phyloP scores from a whole-genome alignment of 805 yeast genomes.

The Hanseniaspora jakobsenii region DNA sequence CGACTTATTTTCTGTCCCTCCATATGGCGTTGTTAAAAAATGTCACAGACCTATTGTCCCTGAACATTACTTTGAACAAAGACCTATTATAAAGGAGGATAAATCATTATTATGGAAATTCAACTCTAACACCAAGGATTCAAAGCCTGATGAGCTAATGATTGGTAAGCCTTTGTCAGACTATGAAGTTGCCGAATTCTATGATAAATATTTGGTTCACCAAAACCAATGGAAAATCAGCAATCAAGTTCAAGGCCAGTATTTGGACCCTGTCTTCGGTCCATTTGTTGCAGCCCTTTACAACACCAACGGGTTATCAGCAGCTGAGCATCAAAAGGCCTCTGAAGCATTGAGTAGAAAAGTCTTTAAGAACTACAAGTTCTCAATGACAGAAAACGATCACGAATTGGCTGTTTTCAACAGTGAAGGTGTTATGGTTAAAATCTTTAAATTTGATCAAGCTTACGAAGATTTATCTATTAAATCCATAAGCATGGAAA shows the following conservation, averaged over 20 bases:
- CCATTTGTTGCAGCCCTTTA: neutral
- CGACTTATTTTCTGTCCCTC: slow-evolving; percentile 1
- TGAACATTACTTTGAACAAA: too few relatives aligned
- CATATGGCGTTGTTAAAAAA: too few relatives aligned
- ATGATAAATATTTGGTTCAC: neutral
- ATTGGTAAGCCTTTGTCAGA: neutral
- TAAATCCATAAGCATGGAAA: slow-evolving; percentile 9
- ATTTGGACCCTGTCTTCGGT: slow-evolving; percentile 1
- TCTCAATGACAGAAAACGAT: slow-evolving; percentile 6
- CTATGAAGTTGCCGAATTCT: neutral
- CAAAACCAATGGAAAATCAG: neutral
- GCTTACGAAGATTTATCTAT: slow-evolving; percentile 9
- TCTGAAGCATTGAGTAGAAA: slow-evolving; percentile 11
- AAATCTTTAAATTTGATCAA: slow-evolving; percentile 14
- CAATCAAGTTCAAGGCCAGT: neutral
- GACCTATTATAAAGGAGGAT: too few relatives aligned
- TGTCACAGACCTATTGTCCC: too few relatives aligned
- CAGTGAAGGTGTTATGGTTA: slow-evolving; percentile 4
- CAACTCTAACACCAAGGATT: neutral
- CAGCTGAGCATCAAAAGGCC: slow-evolving; percentile 5
- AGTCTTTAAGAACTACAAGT: slow-evolving; percentile 8
- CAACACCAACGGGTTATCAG: neutral
- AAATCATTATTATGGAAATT: slow-evolving; percentile 7
- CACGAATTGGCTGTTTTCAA: slow-evolving; percentile 6
- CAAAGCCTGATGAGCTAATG: neutral